phyloP scores from a whole-genome alignment of 1,139 yeast species.

The Hanseniaspora uvarum region DNA sequence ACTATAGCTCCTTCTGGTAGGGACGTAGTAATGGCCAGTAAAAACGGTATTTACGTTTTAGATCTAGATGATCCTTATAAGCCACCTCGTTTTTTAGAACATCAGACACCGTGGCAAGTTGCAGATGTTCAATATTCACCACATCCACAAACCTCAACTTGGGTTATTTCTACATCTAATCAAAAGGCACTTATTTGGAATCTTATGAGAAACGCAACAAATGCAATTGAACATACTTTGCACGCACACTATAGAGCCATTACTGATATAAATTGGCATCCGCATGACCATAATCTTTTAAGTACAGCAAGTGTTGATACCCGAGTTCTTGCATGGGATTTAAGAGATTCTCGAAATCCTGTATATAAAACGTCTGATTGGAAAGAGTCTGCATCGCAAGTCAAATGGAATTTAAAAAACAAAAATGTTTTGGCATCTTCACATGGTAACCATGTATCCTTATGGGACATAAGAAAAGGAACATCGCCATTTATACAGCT shows the following conservation, averaged over 20 bases:
- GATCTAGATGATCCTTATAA: conserved; percentile 92
- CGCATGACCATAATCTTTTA: conserved; percentile 72
- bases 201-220: conserved; percentile 58
- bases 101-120: conserved; percentile 92
- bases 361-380: conserved; percentile 78
- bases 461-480: conserved; percentile 86
- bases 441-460: conserved; percentile 66
- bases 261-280: conserved; percentile 89
- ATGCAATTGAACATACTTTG: conserved; percentile 74
- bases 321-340: conserved; percentile 79
- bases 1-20: conserved; percentile 86
- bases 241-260: conserved; percentile 90
- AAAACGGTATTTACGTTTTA: conserved; percentile 77
- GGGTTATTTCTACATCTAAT: conserved; percentile 90
- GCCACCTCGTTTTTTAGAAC: conserved; percentile 88
- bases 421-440: conserved; percentile 72
- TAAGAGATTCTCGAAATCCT: conserved; percentile 66
- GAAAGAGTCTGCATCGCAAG: conserved; percentile 91
- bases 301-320: conserved; percentile 94
- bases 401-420: conserved; percentile 78
- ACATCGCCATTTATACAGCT: conserved; percentile 61
- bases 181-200: conserved; percentile 96
- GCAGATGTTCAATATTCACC: conserved; percentile 99
- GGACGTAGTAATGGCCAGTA: conserved; percentile 79
- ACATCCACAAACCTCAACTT: conserved; percentile 65